phyloP scores from a whole-genome alignment of 805 yeast genomes.

The Soucietia sequanensis region DNA sequence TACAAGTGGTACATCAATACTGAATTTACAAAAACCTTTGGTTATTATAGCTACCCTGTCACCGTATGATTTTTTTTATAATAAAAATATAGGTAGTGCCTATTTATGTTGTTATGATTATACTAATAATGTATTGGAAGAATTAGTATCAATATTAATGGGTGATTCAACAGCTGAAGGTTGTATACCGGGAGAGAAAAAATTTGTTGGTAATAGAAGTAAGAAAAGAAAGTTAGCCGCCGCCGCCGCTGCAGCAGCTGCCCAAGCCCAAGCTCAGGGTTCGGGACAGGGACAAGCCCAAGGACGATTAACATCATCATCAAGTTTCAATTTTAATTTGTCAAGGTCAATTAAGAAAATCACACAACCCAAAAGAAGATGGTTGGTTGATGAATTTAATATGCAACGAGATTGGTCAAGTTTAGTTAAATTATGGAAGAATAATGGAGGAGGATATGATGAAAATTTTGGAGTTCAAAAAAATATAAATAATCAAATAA shows the following conservation, averaged over 20 bases:
- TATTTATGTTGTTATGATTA: constrained; percentile 63
- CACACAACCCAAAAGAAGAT: constrained; percentile 34
- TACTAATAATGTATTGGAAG: constrained; percentile 49
- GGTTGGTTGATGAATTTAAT: constrained; percentile 61
- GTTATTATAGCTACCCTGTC: constrained; percentile 60
- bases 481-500: constrained; percentile 11
- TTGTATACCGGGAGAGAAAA: constrained; percentile 54
- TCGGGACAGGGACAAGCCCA: too few relatives aligned
- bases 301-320: not conserved
- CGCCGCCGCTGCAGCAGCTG: constrained; percentile 5
- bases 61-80: constrained; percentile 61
- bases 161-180: constrained; percentile 55
- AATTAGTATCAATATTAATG: constrained; percentile 51
- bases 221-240: constrained; percentile 22
- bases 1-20: constrained; percentile 14
- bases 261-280: constrained; percentile 14
- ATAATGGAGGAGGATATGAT: constrained; percentile 30
- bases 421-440: constrained; percentile 43
- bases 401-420: constrained; percentile 50
- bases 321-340: too few relatives aligned
- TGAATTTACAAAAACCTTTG: constrained; percentile 47
- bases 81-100: constrained; percentile 52
- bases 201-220: constrained; percentile 21
- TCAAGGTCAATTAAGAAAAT: constrained; percentile 10
- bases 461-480: constrained; percentile 8